Base-by-base conservation (phyloP, 257 asterid genomes). In the Prunella vulgaris region DNA sequence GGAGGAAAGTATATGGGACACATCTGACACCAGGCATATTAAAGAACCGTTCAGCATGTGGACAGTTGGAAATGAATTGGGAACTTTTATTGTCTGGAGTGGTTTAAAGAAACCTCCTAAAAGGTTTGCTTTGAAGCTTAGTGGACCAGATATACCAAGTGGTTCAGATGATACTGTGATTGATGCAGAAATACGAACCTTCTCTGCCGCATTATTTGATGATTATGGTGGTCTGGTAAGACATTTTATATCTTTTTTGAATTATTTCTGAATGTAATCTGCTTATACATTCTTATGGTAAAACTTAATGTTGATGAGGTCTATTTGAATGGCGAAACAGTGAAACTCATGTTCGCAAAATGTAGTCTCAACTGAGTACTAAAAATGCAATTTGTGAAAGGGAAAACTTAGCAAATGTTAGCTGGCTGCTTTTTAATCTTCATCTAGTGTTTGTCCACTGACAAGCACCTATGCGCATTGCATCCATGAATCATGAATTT, bases 191-290 rank as follows among this genome's bases (percentile, higher is more conserved):
- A 86, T 93, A 69, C 77, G 87, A 74, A 88, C 99, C 49, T 90
- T 93, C 79, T 93, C 97, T 61, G 96, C 88, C 1, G 95, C 99
- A 40, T 92, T 90, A 76, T 93, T 90, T 82, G 99, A 90, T 80
- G 99, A 93, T 80, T 90, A 81, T 82, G 90, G 96, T 57, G 99
- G 97, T 79, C 68, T 88, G 96, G 96, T 93, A 90, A 77, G 79
- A 30, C 66, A 10, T 70, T 21, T 61, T 67, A 54, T 57, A 12
- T 68, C 59, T 10, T 33, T 49, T 62, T 35, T 42, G 38, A 72
- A 21, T 54, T 75, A 25, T 51, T 61, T 22, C 64, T 32, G 15
- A 42, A 15, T 20, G 22, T 17, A 44, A 62, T 44, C 60, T 64
- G 35, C 37, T 61, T 54, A 13, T 13, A 12, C 28, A 68, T 5